Conservation (phyloP, 2,329 filamentous ascomycete species). For the Fusarium keratoplasticum region DNA sequence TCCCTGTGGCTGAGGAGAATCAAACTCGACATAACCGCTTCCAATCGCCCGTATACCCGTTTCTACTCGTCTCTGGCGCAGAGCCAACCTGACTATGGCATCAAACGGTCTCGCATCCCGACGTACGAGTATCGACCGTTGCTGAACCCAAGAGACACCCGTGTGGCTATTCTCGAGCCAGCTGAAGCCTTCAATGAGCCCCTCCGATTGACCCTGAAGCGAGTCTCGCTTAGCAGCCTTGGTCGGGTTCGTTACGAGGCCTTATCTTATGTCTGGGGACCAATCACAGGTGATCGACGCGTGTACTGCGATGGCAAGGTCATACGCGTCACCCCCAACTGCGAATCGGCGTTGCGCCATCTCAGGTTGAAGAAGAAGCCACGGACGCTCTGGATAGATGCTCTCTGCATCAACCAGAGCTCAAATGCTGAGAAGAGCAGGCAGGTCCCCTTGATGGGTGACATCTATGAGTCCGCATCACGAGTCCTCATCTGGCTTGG, state of each 20-base stretch:
- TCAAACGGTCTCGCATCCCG: conserved; percentile 13
- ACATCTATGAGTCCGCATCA: conserved; percentile 39
- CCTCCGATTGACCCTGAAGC: conserved; percentile 12
- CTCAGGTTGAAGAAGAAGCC: conserved; percentile 10
- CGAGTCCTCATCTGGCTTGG: conserved; percentile 42
- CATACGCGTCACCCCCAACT: conserved; percentile 25
- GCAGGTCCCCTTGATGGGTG: conserved; percentile 38
- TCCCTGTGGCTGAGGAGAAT: neutral
- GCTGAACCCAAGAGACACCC: conserved; percentile 5
- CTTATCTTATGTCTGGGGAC: conserved; percentile 39
- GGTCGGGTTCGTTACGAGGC: conserved; percentile 24
- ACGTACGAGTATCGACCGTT: conserved; percentile 16
- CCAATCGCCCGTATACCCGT: neutral
- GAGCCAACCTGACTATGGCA: conserved; percentile 9
- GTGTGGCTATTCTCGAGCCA: conserved; percentile 22
- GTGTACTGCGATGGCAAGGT: conserved; percentile 27
- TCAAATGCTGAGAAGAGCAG: conserved; percentile 34
- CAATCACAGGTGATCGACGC: conserved; percentile 12
- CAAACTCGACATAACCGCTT: neutral
- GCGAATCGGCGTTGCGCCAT: conserved; percentile 28
- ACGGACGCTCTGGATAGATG: conserved; percentile 41
- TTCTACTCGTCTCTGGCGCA: neutral
- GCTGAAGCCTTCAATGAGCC: conserved; percentile 14
- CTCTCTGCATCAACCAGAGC: conserved; percentile 40
- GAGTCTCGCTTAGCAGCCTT: conserved; percentile 13